Percentiles rank a stretch among this genome's conserved stretches.
These are phyloP conservation scores for Peronospora belbahrii DNA, from an alignment of 352 stramenopile genomes.

Conservation along the genomic window DNA sequence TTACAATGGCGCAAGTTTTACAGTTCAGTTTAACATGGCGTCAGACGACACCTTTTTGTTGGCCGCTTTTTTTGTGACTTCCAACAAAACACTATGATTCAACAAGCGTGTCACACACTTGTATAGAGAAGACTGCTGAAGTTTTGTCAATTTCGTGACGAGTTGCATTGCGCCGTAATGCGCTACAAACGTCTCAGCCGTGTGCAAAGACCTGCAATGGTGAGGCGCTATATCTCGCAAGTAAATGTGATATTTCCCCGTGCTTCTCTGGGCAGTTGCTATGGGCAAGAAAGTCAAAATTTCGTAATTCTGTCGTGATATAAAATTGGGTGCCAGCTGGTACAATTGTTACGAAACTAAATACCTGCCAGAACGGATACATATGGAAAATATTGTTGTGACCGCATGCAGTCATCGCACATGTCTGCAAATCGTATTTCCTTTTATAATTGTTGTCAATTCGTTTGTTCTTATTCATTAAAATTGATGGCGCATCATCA, in stretches of 20 bases:
- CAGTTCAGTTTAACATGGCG: conserved; percentile 1
- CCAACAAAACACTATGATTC: neutral
- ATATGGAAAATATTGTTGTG: neutral
- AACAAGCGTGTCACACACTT: conserved; percentile 9
- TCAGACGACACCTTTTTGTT: conserved; percentile 2
- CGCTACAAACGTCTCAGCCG: neutral
- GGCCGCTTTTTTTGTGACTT: neutral
- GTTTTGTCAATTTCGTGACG: neutral
- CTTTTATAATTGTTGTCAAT: neutral
- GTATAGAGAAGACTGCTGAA: conserved; percentile 15
- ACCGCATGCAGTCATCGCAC: neutral
- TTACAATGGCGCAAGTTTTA: conserved; percentile 1
- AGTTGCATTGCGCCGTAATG: too few relatives aligned
- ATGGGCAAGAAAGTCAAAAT: neutral
- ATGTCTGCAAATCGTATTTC: neutral
- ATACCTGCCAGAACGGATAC: neutral
- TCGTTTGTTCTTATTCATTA: neutral
- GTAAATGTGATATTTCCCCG: conserved; percentile 7
- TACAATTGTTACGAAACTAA: neutral
- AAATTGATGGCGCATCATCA: neutral
- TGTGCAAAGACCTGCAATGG: too few relatives aligned
- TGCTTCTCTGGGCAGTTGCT: conserved; percentile 16
- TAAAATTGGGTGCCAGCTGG: too few relatives aligned
- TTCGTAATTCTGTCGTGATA: neutral
- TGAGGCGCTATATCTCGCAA: too few relatives aligned